These are phyloP conservation scores for Ophiostoma ulmi DNA, from an alignment of 2,329 filamentous ascomycete genomes.

Conservation along the genomic window DNA sequence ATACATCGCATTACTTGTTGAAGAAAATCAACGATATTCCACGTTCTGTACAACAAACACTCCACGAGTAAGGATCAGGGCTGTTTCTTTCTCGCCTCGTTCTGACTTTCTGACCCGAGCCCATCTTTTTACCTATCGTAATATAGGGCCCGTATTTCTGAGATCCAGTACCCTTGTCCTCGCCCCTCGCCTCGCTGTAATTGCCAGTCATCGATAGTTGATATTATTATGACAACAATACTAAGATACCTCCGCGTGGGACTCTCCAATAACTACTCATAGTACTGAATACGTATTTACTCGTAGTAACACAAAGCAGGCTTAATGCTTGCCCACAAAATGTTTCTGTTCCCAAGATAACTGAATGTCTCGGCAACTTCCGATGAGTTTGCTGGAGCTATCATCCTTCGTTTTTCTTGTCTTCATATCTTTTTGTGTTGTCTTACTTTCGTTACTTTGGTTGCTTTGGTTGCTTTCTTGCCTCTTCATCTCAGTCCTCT, in stretches of 20 bases:
- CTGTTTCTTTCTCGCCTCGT: background rate
- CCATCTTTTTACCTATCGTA: background rate
- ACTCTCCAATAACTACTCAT: background rate
- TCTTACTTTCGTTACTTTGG: background rate
- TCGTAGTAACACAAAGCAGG: background rate
- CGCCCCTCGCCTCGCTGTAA: background rate
- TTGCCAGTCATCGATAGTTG: background rate
- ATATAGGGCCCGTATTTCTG: background rate
- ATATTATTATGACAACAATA: constrained; percentile 8
- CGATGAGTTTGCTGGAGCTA: background rate
- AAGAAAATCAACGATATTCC: background rate
- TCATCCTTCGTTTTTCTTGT: background rate
- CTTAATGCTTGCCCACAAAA: background rate
- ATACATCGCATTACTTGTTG: background rate
- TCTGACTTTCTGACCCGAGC: background rate
- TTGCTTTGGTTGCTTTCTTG: background rate
- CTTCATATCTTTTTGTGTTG: background rate
- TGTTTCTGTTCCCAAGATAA: constrained; percentile 8
- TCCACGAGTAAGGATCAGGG: background rate
- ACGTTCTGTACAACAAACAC: background rate
- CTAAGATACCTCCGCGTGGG: background rate
- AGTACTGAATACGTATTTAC: background rate
- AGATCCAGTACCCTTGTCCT: constrained; percentile 5
- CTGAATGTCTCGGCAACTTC: background rate
- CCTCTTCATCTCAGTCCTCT: background rate